Conservation (phyloP, 805 yeast genomes). For the Barnettozyma wickerhamii region DNA sequence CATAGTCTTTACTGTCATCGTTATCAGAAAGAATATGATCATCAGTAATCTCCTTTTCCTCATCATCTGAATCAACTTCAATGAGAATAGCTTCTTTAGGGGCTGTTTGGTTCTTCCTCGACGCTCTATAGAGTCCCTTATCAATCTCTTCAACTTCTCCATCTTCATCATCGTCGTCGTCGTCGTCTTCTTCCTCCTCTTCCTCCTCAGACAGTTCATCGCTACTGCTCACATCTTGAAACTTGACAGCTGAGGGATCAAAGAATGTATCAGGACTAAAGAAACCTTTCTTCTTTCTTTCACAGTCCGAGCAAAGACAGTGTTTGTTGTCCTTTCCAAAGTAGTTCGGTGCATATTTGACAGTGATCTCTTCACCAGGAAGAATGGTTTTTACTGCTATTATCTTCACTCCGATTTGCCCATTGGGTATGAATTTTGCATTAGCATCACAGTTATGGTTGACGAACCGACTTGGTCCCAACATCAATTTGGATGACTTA, state of each 20-base stretch:
- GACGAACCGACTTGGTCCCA: slow-evolving; percentile 45
- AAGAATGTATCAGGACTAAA: slow-evolving; percentile 20
- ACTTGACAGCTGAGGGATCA: slow-evolving; percentile 8
- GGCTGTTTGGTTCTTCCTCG: not conserved
- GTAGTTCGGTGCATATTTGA: slow-evolving; percentile 36
- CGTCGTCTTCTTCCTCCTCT: slow-evolving; percentile 1
- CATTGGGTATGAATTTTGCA: slow-evolving; percentile 30
- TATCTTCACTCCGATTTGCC: slow-evolving; percentile 28
- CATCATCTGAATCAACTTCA: slow-evolving; percentile 6
- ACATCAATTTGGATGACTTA: slow-evolving; percentile 35
- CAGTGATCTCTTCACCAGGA: slow-evolving; percentile 45
- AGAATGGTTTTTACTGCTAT: slow-evolving; percentile 31
- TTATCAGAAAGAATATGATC: slow-evolving; percentile 1
- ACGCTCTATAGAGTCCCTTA: too few relatives aligned
- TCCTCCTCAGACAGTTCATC: slow-evolving; percentile 2
- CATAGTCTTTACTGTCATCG: not conserved
- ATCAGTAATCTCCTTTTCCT: slow-evolving; percentile 5
- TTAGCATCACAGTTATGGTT: slow-evolving; percentile 46
- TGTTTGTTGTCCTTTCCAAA: slow-evolving; percentile 39
- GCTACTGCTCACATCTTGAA: slow-evolving; percentile 5
- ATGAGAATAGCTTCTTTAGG: slow-evolving; percentile 1
- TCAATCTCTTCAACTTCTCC: not conserved
- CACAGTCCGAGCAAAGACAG: slow-evolving; percentile 43
- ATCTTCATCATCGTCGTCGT: slow-evolving; percentile 2
- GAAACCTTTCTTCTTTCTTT: slow-evolving; percentile 28